These are phyloP conservation scores for Arthrobotrys conoides DNA, from an alignment of 2,329 filamentous ascomycete genomes.

Conservation along the genomic window DNA sequence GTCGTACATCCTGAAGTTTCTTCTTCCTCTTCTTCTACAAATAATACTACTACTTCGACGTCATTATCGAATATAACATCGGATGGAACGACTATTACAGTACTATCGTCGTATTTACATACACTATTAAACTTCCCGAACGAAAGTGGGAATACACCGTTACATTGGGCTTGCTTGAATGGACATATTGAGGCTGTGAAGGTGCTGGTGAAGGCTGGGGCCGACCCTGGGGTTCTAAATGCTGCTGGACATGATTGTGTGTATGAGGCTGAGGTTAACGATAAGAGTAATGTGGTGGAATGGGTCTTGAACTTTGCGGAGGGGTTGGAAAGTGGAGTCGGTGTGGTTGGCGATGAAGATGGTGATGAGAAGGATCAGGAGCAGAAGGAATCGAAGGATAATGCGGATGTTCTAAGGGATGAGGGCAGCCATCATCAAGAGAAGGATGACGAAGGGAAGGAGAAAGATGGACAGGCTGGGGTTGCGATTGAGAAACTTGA, in stretches of 20 bases:
- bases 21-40: not conserved
- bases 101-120: constrained; percentile 62
- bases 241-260: constrained; percentile 85
- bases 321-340: constrained; percentile 66
- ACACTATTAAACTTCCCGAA: constrained; percentile 74
- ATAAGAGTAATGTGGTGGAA: constrained; percentile 76
- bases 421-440: constrained; percentile 41
- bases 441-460: not conserved
- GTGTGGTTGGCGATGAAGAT: constrained; percentile 46
- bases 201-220: constrained; percentile 78
- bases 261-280: constrained; percentile 79
- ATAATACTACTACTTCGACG: not conserved
- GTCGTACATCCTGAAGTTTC: constrained; percentile 26
- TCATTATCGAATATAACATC: constrained; percentile 10
- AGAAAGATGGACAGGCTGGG: constrained; percentile 4
- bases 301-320: constrained; percentile 69
- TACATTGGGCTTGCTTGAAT: constrained; percentile 95
- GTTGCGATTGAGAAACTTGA: constrained; percentile 45
- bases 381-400: constrained; percentile 13
- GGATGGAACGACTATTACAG: constrained; percentile 10
- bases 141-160: constrained; percentile 85
- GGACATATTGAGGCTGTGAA: constrained; percentile 87
- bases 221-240: constrained; percentile 83
- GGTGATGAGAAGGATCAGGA: not conserved
- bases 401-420: constrained; percentile 52